phyloP scores from a whole-genome alignment of 2,329 filamentous ascomycete genomes.

The Ophiostoma sp. region DNA sequence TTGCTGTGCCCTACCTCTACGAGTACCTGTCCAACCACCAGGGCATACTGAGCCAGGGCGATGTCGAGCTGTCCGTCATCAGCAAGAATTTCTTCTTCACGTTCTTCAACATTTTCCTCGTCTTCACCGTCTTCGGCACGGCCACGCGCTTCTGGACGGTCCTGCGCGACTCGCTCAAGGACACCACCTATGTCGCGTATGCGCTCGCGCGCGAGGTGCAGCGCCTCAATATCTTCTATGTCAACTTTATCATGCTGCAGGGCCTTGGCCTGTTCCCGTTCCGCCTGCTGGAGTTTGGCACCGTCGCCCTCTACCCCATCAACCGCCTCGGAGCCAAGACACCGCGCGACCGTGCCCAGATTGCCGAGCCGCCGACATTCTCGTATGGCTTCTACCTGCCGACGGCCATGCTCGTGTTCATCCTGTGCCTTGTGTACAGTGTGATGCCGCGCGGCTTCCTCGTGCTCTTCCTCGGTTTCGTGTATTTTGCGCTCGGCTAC shows the following conservation, averaged over 20 bases:
- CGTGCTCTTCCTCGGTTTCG: slow-evolving; percentile 73
- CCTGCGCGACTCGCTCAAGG: slow-evolving; percentile 67
- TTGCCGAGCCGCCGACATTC: slow-evolving; percentile 78
- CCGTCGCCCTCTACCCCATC: slow-evolving; percentile 76
- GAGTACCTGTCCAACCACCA: slow-evolving; percentile 87
- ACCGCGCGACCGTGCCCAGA: slow-evolving; percentile 79
- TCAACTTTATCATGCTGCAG: slow-evolving; percentile 89
- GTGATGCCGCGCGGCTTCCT: slow-evolving; percentile 74
- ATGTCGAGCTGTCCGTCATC: slow-evolving; percentile 89
- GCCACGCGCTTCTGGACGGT: slow-evolving; percentile 67
- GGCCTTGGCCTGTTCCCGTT: slow-evolving; percentile 91
- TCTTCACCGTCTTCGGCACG: slow-evolving; percentile 84
- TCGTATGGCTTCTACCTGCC: slow-evolving; percentile 96
- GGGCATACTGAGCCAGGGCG: slow-evolving; percentile 90
- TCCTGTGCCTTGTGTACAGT: slow-evolving; percentile 93
- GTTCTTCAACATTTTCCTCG: slow-evolving; percentile 97
- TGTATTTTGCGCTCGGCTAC: slow-evolving; percentile 78
- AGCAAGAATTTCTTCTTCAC: slow-evolving; percentile 99
- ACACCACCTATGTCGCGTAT: slow-evolving; percentile 71
- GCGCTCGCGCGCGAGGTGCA: slow-evolving; percentile 72
- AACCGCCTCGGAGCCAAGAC: slow-evolving; percentile 74
- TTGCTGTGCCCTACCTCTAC: slow-evolving; percentile 89
- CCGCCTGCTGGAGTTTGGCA: slow-evolving; percentile 82
- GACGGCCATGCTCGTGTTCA: slow-evolving; percentile 85
- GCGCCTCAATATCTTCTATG: slow-evolving; percentile 75